Evolutionary conservation across 768 basidiomycete genomes (phyloP).

Genomic region (Panellus pusillus): DNA sequence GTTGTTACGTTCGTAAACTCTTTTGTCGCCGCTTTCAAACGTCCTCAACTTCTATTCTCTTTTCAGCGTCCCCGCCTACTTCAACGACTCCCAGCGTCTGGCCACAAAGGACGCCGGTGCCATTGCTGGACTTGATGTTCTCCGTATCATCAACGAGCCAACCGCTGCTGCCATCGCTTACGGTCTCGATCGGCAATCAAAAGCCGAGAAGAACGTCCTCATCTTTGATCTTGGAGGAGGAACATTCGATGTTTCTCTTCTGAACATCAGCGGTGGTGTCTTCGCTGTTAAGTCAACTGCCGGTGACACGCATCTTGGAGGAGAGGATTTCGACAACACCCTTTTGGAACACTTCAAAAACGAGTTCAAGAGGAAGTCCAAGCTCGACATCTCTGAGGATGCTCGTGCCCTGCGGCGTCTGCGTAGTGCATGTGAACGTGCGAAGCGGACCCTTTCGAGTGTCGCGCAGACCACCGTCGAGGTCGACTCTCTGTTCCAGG

Average conservation of each 20-base stretch:
- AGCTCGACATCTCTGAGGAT: slow-evolving; percentile 96
- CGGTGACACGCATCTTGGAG: slow-evolving; percentile 98
- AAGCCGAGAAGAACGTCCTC: slow-evolving; percentile 95
- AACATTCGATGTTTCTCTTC: slow-evolving; percentile 99
- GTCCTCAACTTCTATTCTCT: slow-evolving; percentile 13
- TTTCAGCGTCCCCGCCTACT: slow-evolving; percentile 91
- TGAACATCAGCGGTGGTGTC: slow-evolving; percentile 97
- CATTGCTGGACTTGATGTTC: slow-evolving; percentile 97
- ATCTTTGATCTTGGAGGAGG: slow-evolving; percentile 99
- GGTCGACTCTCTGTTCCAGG: slow-evolving; percentile 97
- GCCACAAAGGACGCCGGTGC: slow-evolving; percentile 99
- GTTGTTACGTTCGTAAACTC: slow-evolving; percentile 82
- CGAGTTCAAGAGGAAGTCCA: slow-evolving; percentile 98
- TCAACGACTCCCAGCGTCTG: slow-evolving; percentile 99
- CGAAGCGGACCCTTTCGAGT: slow-evolving; percentile 97
- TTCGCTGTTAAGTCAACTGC: slow-evolving; percentile 99
- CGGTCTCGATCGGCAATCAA: slow-evolving; percentile 94
- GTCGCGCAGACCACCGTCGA: slow-evolving; percentile 99
- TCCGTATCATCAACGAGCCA: slow-evolving; percentile 99
- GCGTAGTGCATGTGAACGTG: slow-evolving; percentile 97
- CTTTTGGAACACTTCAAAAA: slow-evolving; percentile 98
- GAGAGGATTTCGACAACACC: slow-evolving; percentile 99
- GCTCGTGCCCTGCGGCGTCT: slow-evolving; percentile 95
- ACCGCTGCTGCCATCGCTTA: slow-evolving; percentile 99
- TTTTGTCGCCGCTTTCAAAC: slow-evolving; percentile 1